phyloP scores from a whole-genome alignment of 495 filamentous ascomycete species.

The Penicillium canescens region DNA sequence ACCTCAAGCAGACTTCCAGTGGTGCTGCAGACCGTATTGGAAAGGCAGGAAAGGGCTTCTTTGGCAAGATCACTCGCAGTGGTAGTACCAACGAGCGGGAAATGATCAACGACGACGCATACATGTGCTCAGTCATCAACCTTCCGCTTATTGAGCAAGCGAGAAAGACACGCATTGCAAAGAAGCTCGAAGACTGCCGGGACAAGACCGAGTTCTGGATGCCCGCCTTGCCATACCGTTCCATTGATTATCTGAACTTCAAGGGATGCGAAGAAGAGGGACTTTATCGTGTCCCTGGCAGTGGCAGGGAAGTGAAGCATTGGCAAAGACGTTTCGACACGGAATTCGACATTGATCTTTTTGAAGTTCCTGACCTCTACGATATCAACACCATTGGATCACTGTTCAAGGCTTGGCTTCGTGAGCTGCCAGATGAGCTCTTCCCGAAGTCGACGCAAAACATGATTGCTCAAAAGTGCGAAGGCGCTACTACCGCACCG shows the following conservation, averaged over 20 bases:
- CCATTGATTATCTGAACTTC: slow-evolving; percentile 91
- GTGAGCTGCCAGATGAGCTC: slow-evolving; percentile 89
- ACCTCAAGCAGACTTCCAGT: slow-evolving; percentile 67
- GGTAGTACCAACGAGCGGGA: slow-evolving; percentile 71
- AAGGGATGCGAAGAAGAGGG: slow-evolving; percentile 89
- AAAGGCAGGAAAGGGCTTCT: slow-evolving; percentile 74
- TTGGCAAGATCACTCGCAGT: slow-evolving; percentile 72
- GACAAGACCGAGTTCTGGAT: slow-evolving; percentile 98
- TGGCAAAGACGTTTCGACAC: slow-evolving; percentile 87
- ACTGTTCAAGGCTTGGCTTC: slow-evolving; percentile 89
- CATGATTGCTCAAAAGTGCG: slow-evolving; percentile 70
- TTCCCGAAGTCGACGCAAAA: slow-evolving; percentile 79
- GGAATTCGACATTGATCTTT: slow-evolving; percentile 84
- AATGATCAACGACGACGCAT: slow-evolving; percentile 69
- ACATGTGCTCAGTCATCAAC: slow-evolving; percentile 76
- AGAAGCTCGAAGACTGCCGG: slow-evolving; percentile 74
- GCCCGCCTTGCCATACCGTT: slow-evolving; percentile 88
- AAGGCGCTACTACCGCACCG: slow-evolving; percentile 72
- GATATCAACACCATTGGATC: slow-evolving; percentile 93
- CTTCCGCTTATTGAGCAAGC: slow-evolving; percentile 81
- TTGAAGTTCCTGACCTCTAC: slow-evolving; percentile 79
- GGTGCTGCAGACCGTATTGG: slow-evolving; percentile 71
- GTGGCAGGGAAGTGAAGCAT: slow-evolving; percentile 76
- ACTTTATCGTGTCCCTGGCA: slow-evolving; percentile 84
- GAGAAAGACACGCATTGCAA: slow-evolving; percentile 81